Evolutionary conservation across 208 protist genomes (phyloP), one percentile per base, ranked within the genome.

Genomic region (Trypanosomatidae sp.): DNA sequence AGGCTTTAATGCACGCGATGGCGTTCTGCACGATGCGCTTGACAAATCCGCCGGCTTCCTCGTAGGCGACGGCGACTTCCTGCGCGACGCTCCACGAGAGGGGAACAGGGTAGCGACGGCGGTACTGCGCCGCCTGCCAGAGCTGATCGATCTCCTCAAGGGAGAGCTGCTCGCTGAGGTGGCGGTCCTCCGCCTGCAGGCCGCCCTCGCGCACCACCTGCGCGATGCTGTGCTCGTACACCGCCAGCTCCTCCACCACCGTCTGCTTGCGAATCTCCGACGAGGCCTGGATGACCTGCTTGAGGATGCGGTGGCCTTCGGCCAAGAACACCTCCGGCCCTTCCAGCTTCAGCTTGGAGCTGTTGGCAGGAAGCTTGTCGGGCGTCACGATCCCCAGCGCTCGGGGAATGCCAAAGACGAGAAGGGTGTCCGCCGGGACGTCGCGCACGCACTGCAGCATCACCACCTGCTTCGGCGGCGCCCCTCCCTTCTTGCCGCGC

Each of bases 261-360:
- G 82, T 70, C 28, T 64, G 60, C 80, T 92, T 92, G 33, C 83
- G 86, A 13, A 97, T 77, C 62, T 92, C 90, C 0, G 80, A 81
- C 15, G 75, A 83, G 17, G 81, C 64, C 39, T 91, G 66, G 46
- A 97, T 84, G 17, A 81, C 52, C 70, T 93, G 88, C 78, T 91
- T 91, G 19, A 71, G 59, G 25, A 91, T 87, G 67, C 88, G 88
- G 10, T 82, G 82, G 17, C 76, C 83, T 22, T 86, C 82, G 0
- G 90, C 83, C 71, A 81, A 50, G 19, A 56, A 71, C 3, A 82
- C 53, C 6, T 84, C 43, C 33, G 62, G 74, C 28, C 84, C 92
- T 62, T 94, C 88, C 25, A 97, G 80, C 79, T 94, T 97, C 33
- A 97, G 62, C 80, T 94, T 95, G 9, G 83, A 56, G 17, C 86